Evolutionary conservation across 306 rosid genomes (phyloP), one percentile per base, ranked within the genome.

Genomic region (Sesbania bispinosa): DNA sequence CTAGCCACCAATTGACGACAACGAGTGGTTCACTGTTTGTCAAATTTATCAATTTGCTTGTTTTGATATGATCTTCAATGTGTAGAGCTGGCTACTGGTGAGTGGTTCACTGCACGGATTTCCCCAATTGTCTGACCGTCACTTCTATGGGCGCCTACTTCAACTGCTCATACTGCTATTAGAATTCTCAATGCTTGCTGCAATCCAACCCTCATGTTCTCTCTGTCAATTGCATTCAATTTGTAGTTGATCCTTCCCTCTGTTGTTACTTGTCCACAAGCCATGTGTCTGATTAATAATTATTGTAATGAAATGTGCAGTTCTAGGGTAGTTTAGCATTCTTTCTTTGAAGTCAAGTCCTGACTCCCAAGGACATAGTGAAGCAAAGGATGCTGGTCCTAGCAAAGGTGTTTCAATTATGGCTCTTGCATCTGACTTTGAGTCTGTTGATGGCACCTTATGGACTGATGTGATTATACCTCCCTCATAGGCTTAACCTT

Each of bases 401-500:
- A 92, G 54, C 27, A 76, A 67, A n/a, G 90, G 94, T 2, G 96
- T 89, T 73, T 92, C 97, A 16, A 92, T 84, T 55, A 92, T 86
- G 26, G 88, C 87, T 60, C 60, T 84, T 16, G 69, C 15, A 2
- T 75, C 48, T 23, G 41, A 62, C 6, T 76, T 65, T 11, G 87
- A 42, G 52, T 77, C 87, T 27, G 8, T 61, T 51, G 85, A 74
- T 24, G 43, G 62, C 1, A 92, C 86, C 62, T 86, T 67, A 26
- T 92, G 89, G 11, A 87, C 65, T 3, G 92, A 85, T 57, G 96
- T 92, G 71, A 92, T 89, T 60, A 92, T 92, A 5, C 96, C 95
- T 47, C 96, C 98, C 23, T 92, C 92, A 8, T 73, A 85, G 57
- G 4, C 69, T 85, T 86, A 89, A 6, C 96, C 98, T 67, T 81